Evolutionary conservation across 176 grass and related monocot genomes (phyloP).

Genomic region (Eragrostis nindensis): DNA sequence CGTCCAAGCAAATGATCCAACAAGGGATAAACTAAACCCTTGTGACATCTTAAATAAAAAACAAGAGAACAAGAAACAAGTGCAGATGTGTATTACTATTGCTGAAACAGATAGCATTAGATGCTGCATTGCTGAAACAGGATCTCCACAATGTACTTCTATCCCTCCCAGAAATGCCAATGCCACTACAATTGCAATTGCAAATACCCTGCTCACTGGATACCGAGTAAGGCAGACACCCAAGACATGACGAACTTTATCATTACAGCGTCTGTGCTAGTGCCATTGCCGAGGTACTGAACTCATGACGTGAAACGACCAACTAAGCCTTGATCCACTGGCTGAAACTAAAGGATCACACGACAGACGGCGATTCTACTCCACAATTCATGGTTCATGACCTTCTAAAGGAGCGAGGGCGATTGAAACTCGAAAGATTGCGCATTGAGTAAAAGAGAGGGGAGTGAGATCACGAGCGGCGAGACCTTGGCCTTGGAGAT

Average conservation of each 20-base stretch:
- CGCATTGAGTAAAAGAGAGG: constrained; percentile 18
- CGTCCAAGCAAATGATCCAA: constrained; percentile 29
- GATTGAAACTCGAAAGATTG: constrained; percentile 17
- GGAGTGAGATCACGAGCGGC: constrained; percentile 41
- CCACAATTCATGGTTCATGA: constrained; percentile 17
- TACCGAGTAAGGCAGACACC: constrained; percentile 16
- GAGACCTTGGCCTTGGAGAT: constrained; percentile 95
- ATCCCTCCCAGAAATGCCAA: constrained; percentile 37
- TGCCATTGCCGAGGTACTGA: constrained; percentile 37
- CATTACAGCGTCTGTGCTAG: constrained; percentile 17
- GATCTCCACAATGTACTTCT: constrained; percentile 41
- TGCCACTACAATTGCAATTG: not conserved
- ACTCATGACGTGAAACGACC: constrained; percentile 30
- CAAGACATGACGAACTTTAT: constrained; percentile 36
- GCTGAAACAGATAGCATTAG: constrained; percentile 43
- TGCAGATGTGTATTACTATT: constrained; percentile 33
- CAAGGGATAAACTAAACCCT: constrained; percentile 32
- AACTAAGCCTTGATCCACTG: constrained; percentile 21
- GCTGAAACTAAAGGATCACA: constrained; percentile 27
- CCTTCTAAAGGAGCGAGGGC: not conserved
- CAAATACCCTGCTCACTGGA: constrained; percentile 26
- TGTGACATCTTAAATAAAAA: not conserved
- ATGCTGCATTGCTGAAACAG: constrained; percentile 33
- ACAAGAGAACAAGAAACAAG: constrained; percentile 41
- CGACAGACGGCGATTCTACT: not conserved